Conservation (phyloP, 2,329 filamentous ascomycete genomes). For the Pseudonectria buxi region DNA sequence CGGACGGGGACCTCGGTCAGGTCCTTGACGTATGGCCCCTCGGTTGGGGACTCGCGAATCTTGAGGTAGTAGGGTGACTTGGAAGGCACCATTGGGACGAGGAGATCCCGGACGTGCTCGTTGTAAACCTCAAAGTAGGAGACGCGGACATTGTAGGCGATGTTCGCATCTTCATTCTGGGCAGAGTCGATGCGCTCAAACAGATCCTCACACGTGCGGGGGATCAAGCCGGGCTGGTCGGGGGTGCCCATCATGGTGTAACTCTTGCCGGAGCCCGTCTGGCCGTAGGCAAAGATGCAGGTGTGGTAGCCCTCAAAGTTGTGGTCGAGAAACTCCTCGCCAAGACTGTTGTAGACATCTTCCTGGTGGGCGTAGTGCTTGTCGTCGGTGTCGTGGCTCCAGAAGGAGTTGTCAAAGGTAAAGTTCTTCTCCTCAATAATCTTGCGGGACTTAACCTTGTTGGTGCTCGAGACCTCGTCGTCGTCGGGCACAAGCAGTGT, state of each 20-base stretch:
- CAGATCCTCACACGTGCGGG: conserved; percentile 88
- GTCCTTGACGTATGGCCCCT: conserved; percentile 95
- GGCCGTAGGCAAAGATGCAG: conserved; percentile 97
- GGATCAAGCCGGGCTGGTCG: conserved; percentile 84
- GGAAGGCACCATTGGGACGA: conserved; percentile 64
- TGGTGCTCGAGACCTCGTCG: conserved; percentile 44
- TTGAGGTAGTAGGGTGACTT: conserved; percentile 88
- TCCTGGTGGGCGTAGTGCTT: conserved; percentile 86
- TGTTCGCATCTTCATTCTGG: conserved; percentile 74
- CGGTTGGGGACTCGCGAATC: conserved; percentile 89
- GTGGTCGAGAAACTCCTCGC: conserved; percentile 96
- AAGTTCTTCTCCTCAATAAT: conserved; percentile 83
- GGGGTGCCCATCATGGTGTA: conserved; percentile 96
- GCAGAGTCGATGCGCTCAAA: conserved; percentile 84
- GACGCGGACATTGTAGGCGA: conserved; percentile 94
- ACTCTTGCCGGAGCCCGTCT: conserved; percentile 95
- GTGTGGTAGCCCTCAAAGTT: conserved; percentile 99
- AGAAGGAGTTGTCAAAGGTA: conserved; percentile 96
- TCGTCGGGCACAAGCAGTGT: conserved; percentile 63
- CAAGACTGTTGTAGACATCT: conserved; percentile 88
- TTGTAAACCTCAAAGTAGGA: conserved; percentile 99
- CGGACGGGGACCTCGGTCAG: conserved; percentile 88
- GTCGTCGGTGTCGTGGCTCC: conserved; percentile 78
- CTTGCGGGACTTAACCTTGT: conserved; percentile 61
- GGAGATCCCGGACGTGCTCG: conserved; percentile 91